Percentiles rank a stretch among this genome's conserved stretches.
These are phyloP conservation scores for Rhodotorula taiwanensis DNA, from an alignment of 768 basidiomycete species.

Conservation along the genomic window DNA sequence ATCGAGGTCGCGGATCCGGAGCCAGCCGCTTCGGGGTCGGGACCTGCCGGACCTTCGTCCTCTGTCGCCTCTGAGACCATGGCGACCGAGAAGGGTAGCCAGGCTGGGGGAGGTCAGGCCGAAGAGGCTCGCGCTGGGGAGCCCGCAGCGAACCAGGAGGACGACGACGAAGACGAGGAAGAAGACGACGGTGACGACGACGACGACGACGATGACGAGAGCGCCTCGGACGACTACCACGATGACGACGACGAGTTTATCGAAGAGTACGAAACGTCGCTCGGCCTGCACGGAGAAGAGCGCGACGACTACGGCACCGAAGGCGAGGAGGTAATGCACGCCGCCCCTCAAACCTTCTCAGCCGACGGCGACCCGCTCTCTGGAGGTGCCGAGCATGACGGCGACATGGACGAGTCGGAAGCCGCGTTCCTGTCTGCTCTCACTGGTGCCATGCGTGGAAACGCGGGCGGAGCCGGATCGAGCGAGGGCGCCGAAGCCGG, in stretches of 20 bases:
- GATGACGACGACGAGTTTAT: constrained; percentile 32
- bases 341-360: constrained; percentile 21
- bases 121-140: background rate
- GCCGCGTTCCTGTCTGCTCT: constrained; percentile 16
- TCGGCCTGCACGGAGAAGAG: constrained; percentile 27
- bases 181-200: constrained; percentile 8
- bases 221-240: too few relatives aligned
- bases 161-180: constrained; percentile 17
- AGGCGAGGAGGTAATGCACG: constrained; percentile 5
- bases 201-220: constrained; percentile 19
- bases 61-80: too few relatives aligned
- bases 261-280: constrained; percentile 28
- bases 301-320: constrained; percentile 23
- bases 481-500: background rate
- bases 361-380: constrained; percentile 17
- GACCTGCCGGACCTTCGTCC: too few relatives aligned
- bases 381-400: background rate
- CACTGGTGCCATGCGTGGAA: constrained; percentile 20
- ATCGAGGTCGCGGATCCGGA: too few relatives aligned
- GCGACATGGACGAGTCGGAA: constrained; percentile 6
- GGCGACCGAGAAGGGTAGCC: too few relatives aligned
- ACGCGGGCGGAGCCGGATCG: background rate
- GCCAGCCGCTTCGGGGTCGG: too few relatives aligned
- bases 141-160: background rate
- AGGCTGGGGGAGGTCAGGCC: background rate